Base-by-base conservation (phyloP, 306 rosid species). In the Coriaria nepalensis region DNA sequence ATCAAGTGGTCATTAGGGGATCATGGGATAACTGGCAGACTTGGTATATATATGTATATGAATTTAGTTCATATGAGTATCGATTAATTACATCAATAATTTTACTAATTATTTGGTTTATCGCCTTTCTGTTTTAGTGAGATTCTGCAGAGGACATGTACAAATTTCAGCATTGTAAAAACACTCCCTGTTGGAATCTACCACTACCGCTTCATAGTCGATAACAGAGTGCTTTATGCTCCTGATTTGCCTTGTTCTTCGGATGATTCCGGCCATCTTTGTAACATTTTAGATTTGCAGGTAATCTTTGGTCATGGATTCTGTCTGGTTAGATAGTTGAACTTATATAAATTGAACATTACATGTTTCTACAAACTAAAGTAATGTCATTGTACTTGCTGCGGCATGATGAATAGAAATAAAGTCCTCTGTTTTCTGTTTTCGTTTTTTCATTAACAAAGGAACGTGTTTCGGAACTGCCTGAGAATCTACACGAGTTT, bases 1-100 rank as follows among this genome's bases (percentile, higher is more conserved):
- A 47, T 5, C 70, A 52, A 66, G 88, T 85, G 44, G 68, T 76
- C 52, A 33, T 92, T 37, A 64, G 56, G 15, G 98, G 98, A 51
- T 82, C 98, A 43, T 92, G 98, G 98, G 81, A 82, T 76, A 69
- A 75, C 61, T 86, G 98, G 92, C 44, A 63, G 39, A 64, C 67
- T 46, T 57, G 54, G 90, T 80, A 76, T 55, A 1, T 20, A 20
- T 20, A 20, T 20, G 29, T n/a, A n/a, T n/a, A n/a, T 42, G 7
- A 2, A 29, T 60, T 48, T 37, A 35, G 45, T 45, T 33, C 32
- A 51, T 33, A 13, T 15, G 45, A 8, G 14, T 44, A 6, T 43
- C 36, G 10, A 9, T 29, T 54, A 59, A 8, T 37, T 41, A 11
- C 44, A 45, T 42, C 38, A 6, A 46, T 47, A 13, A 13, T 4